Conservation (phyloP, 164 flowering plant genomes). For the Buxus sempervirens region DNA sequence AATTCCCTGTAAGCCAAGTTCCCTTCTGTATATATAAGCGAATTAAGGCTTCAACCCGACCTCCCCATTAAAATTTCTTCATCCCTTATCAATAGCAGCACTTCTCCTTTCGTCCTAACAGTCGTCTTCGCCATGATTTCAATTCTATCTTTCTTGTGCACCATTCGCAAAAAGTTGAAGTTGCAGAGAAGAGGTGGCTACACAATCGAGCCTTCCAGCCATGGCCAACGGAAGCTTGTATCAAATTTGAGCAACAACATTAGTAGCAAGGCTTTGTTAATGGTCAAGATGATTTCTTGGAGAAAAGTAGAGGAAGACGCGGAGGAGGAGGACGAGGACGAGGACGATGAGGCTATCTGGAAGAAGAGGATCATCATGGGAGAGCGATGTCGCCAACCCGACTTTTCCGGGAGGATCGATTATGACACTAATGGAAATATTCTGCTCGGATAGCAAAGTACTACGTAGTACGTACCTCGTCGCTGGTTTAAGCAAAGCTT, state of each 20-base stretch:
- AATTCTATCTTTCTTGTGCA: constrained; percentile 23
- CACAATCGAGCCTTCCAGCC: background rate
- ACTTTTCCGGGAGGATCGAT: constrained; percentile 52
- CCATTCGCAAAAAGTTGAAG: constrained; percentile 15
- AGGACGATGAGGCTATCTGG: constrained; percentile 46
- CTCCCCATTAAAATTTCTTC: background rate
- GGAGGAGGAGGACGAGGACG: constrained; percentile 14
- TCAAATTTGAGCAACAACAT: constrained; percentile 22
- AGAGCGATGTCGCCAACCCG: constrained; percentile 52
- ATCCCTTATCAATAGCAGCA: background rate
- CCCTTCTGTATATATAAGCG: background rate
- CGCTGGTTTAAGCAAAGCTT: too few relatives aligned
- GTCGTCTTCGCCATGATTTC: constrained; percentile 21
- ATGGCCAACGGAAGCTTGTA: constrained; percentile 8
- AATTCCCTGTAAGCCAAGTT: background rate
- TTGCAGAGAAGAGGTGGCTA: constrained; percentile 3
- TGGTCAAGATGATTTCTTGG: constrained; percentile 56
- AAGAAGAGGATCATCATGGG: constrained; percentile 61
- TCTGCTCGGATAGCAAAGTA: constrained; percentile 18
- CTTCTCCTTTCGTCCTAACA: constrained; percentile 8
- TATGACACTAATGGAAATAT: constrained; percentile 56
- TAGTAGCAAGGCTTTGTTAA: constrained; percentile 37
- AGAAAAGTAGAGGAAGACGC: constrained; percentile 26
- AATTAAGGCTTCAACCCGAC: constrained; percentile 7
- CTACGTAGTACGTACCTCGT: too few relatives aligned